phyloP scores from a whole-genome alignment of 1,139 yeast genomes.

The Debaryomyces sp. region DNA sequence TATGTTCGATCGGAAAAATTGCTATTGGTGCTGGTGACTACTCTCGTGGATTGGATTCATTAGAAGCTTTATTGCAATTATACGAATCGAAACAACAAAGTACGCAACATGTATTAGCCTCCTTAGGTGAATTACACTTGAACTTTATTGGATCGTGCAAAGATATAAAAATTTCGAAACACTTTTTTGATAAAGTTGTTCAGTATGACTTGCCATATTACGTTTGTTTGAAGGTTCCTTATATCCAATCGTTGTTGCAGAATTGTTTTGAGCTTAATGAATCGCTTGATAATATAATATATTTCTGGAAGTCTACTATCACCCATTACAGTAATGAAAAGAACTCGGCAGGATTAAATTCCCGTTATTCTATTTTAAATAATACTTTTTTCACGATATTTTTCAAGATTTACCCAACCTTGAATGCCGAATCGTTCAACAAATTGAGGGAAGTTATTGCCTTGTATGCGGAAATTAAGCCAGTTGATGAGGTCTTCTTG shows the following conservation, averaged over 20 bases:
- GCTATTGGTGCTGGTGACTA: slow-evolving; percentile 45
- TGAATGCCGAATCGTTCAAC: slow-evolving; percentile 57
- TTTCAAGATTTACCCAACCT: slow-evolving; percentile 59
- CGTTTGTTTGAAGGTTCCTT: slow-evolving; percentile 74
- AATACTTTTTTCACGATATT: slow-evolving; percentile 70
- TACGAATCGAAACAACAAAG: slow-evolving; percentile 25
- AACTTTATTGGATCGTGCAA: slow-evolving; percentile 82
- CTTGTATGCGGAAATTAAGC: slow-evolving; percentile 57
- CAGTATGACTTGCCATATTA: slow-evolving; percentile 69
- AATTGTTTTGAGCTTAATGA: slow-evolving; percentile 62
- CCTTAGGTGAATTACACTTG: slow-evolving; percentile 64
- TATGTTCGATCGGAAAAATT: slow-evolving; percentile 44
- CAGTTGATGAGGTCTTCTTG: slow-evolving; percentile 74
- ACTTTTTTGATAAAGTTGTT: slow-evolving; percentile 74
- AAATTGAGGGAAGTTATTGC: slow-evolving; percentile 61
- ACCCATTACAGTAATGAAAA: slow-evolving; percentile 52
- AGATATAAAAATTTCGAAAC: slow-evolving; percentile 70
- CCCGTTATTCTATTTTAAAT: slow-evolving; percentile 70
- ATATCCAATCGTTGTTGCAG: slow-evolving; percentile 65
- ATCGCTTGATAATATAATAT: slow-evolving; percentile 59
- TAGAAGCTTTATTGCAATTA: slow-evolving; percentile 38
- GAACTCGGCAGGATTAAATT: slow-evolving; percentile 33
- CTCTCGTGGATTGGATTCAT: slow-evolving; percentile 40
- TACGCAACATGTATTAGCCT: slow-evolving; percentile 22
- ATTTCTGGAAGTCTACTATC: slow-evolving; percentile 68